These are phyloP conservation scores for Gossypium rotundifolium DNA, from an alignment of 345 rosid species.

Conservation along the genomic window DNA sequence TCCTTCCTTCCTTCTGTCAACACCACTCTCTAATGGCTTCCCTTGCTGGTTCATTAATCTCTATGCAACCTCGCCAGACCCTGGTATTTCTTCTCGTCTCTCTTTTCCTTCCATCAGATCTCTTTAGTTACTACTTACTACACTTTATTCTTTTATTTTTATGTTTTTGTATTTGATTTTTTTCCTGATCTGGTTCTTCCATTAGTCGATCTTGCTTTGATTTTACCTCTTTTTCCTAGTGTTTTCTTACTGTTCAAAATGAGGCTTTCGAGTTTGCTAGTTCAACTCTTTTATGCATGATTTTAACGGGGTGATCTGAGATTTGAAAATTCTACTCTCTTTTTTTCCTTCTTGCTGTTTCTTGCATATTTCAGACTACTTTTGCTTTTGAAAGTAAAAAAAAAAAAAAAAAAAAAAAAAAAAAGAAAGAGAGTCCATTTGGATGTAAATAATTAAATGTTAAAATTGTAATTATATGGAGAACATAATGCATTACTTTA, in stretches of 20 bases:
- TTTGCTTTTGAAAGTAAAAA: neutral
- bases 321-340: neutral
- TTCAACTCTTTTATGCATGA: neutral
- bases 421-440: no score
- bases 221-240: neutral
- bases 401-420: no score
- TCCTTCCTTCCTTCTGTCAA: neutral
- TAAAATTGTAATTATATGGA: neutral
- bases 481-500: neutral
- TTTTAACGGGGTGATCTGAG: slow-evolving; percentile 6
- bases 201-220: neutral
- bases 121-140: neutral
- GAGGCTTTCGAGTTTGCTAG: neutral
- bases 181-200: neutral
- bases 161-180: neutral
- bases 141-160: neutral
- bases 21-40: slow-evolving; percentile 39
- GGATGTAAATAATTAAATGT: no score
- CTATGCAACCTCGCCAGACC: slow-evolving; percentile 33
- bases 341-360: neutral
- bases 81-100: slow-evolving; percentile 5
- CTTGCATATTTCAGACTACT: no score
- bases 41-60: slow-evolving; percentile 26
- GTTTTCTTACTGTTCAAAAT: neutral
- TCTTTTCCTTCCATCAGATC: neutral